A percentile compares a stretch with the other conserved stretches of the same genome.
Conservation (phyloP, 106 monocot species). For the Dioscorea zingiberensis region DNA sequence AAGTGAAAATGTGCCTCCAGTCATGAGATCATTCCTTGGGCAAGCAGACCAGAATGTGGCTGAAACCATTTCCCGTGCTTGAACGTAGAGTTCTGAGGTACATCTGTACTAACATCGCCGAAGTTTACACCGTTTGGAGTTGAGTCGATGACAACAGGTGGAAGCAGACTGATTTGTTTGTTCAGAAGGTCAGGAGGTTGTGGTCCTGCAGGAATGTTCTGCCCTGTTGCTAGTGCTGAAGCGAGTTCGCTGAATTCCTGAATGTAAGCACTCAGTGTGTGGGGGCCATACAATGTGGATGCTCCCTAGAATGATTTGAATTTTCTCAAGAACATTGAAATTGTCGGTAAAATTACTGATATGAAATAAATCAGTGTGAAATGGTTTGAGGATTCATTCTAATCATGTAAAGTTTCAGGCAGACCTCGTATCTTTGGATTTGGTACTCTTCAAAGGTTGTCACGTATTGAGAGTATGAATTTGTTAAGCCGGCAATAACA, state of each 20-base stretch:
- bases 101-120: constrained; percentile 57
- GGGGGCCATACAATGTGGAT: constrained; percentile 81
- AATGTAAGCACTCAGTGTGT: constrained; percentile 81
- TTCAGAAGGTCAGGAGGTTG: constrained; percentile 65
- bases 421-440: constrained; percentile 88
- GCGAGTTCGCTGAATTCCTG: constrained; percentile 84
- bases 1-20: constrained; percentile 69
- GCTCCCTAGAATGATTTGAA: constrained; percentile 52
- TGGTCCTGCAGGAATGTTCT: constrained; percentile 25
- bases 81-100: constrained; percentile 66
- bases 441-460: constrained; percentile 88
- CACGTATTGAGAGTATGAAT: constrained; percentile 89
- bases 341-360: background rate
- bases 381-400: background rate
- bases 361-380: background rate
- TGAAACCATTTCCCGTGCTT: constrained; percentile 42
- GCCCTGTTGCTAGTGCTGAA: constrained; percentile 28
- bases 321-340: too few species aligned
- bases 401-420: background rate
- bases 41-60: constrained; percentile 88
- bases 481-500: constrained; percentile 85
- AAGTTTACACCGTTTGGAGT: constrained; percentile 54
- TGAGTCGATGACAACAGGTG: constrained; percentile 50
- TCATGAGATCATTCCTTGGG: constrained; percentile 79
- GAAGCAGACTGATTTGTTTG: constrained; percentile 69